Evolutionary conservation across 768 basidiomycete genomes (phyloP).

Genomic region (Tricholoma matsutake): DNA sequence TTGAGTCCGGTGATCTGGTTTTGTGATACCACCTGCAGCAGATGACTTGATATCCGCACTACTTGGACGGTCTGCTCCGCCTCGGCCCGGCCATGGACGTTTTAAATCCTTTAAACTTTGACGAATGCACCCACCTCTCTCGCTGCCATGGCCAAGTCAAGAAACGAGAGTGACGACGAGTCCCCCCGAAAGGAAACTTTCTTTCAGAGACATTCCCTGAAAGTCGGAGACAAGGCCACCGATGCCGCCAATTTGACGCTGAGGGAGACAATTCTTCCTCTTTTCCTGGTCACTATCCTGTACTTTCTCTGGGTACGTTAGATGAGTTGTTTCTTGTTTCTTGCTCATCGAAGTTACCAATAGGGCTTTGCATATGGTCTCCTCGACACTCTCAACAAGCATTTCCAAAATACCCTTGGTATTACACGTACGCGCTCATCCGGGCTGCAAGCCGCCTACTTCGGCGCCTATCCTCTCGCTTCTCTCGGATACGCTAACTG

Average conservation of each 20-base stretch:
- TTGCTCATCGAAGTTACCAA: background rate
- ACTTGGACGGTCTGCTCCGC: conserved; percentile 1
- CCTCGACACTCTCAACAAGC: conserved; percentile 33
- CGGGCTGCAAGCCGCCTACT: conserved; percentile 34
- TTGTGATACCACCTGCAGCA: conserved; percentile 2
- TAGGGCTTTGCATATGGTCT: conserved; percentile 34
- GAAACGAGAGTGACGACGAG: background rate
- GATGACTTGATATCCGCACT: conserved; percentile 13
- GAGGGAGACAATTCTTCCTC: conserved; percentile 29
- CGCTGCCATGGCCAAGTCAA: background rate
- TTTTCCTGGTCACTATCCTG: conserved; percentile 33
- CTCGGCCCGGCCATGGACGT: conserved; percentile 10
- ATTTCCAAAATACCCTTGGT: conserved; percentile 30
- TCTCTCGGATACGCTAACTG: conserved; percentile 33
- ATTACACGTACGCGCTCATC: conserved; percentile 34
- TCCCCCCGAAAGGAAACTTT: conserved; percentile 5
- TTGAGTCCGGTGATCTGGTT: too few relatives aligned
- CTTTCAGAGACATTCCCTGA: conserved; percentile 28
- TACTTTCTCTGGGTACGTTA: conserved; percentile 32
- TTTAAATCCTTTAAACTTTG: conserved; percentile 1
- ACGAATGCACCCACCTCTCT: background rate
- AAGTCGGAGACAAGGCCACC: conserved; percentile 30
- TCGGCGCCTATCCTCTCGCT: conserved; percentile 33
- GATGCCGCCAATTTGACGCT: conserved; percentile 29
- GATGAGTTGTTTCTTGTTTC: background rate